phyloP scores from a whole-genome alignment of 2,329 filamentous ascomycete genomes.

The Thielaviopsis cerberus region DNA sequence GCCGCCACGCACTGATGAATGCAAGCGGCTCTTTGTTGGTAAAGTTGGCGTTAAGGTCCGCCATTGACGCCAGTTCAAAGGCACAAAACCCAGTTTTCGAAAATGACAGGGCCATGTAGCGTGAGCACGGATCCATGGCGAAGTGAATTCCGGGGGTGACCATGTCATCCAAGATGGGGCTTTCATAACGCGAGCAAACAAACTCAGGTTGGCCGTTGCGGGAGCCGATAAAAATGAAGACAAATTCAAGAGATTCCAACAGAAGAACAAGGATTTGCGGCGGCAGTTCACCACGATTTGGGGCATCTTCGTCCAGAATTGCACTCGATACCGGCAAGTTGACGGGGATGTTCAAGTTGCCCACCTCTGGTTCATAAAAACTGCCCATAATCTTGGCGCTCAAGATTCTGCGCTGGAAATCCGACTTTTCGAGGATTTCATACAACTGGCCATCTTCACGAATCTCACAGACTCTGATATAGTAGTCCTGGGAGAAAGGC shows the following conservation, averaged over 20 bases:
- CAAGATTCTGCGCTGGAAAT: constrained; percentile 63
- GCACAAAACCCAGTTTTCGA: constrained; percentile 53
- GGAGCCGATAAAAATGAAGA: constrained; percentile 54
- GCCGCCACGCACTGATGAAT: constrained; percentile 34
- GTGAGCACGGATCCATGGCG: constrained; percentile 59
- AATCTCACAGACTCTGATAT: constrained; percentile 64
- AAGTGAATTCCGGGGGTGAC: constrained; percentile 46
- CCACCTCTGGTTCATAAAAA: constrained; percentile 2
- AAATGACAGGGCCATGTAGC: constrained; percentile 50
- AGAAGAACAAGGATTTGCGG: constrained; percentile 68
- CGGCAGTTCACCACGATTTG: constrained; percentile 28
- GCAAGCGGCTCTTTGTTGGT: constrained; percentile 25
- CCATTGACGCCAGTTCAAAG: constrained; percentile 46
- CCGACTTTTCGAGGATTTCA: constrained; percentile 56
- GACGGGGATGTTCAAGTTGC: not conserved
- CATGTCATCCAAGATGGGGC: constrained; percentile 31
- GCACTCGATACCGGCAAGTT: not conserved
- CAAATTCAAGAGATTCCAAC: constrained; percentile 50
- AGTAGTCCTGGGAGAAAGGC: constrained; percentile 39
- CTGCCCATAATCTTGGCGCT: constrained; percentile 57
- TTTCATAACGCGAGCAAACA: constrained; percentile 36
- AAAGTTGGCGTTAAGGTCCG: constrained; percentile 32
- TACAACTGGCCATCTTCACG: constrained; percentile 49
- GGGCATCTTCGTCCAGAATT: constrained; percentile 7
- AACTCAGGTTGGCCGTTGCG: constrained; percentile 37